Percentiles rank a stretch among this genome's conserved stretches.
Conservation (phyloP, 345 rosid genomes). For the Luvunga scandens region DNA sequence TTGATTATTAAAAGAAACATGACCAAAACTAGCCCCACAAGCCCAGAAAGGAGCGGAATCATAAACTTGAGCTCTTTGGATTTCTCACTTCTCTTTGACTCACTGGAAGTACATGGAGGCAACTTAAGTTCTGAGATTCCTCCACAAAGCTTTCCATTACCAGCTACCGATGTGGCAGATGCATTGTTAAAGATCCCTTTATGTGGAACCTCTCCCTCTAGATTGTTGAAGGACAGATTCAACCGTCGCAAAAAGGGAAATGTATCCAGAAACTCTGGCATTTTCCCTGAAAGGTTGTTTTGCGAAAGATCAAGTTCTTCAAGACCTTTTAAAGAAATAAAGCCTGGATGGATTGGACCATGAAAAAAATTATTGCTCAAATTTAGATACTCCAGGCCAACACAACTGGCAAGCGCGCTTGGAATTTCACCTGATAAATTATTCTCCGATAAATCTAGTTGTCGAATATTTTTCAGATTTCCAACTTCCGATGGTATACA, state of each 20-base stretch:
- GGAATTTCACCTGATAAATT: constrained; percentile 28
- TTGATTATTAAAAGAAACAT: not conserved
- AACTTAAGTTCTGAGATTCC: constrained; percentile 12
- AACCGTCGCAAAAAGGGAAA: constrained; percentile 9
- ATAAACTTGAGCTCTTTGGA: not conserved
- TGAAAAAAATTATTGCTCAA: constrained; percentile 13
- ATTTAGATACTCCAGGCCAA: constrained; percentile 14
- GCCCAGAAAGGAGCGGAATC: not conserved
- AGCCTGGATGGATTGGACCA: constrained; percentile 20
- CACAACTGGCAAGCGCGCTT: constrained; percentile 21
- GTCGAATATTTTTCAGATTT: constrained; percentile 12
- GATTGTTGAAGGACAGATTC: constrained; percentile 25
- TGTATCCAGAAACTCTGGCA: constrained; percentile 20
- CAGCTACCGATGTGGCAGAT: constrained; percentile 8
- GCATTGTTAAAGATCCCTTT: constrained; percentile 13
- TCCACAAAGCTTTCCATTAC: constrained; percentile 27
- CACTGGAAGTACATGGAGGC: constrained; percentile 10
- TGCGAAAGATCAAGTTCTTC: constrained; percentile 27
- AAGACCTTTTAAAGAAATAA: constrained; percentile 17
- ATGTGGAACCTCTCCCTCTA: constrained; percentile 26
- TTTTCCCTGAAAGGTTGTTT: constrained; percentile 27
- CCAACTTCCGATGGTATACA: constrained; percentile 16
- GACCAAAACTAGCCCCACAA: not conserved
- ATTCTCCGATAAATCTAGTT: constrained; percentile 16
- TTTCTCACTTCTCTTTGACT: not conserved